Conservation (phyloP, 257 asterid genomes). For the Solanum chiquidenum region DNA sequence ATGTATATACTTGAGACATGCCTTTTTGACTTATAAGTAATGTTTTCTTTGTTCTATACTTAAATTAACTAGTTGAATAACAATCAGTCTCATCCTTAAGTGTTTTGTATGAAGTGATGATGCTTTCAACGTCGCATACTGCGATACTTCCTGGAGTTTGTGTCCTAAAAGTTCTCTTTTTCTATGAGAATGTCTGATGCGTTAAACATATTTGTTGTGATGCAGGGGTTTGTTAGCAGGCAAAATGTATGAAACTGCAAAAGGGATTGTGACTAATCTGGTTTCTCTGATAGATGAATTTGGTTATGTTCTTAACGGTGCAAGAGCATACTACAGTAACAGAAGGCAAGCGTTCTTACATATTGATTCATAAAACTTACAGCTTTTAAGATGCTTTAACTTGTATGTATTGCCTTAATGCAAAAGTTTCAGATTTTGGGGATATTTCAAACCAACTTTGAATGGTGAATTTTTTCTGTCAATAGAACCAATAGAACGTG, state of each 20-base stretch:
- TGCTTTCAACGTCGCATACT: neutral
- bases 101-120: neutral
- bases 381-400: neutral
- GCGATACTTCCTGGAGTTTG: neutral
- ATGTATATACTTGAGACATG: neutral
- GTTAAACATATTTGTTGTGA: neutral
- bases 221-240: constrained; percentile 88
- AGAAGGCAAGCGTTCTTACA: constrained; percentile 44
- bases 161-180: neutral
- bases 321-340: constrained; percentile 81
- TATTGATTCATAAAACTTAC: neutral
- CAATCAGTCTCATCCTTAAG: neutral
- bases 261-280: constrained; percentile 80
- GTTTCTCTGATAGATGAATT: constrained; percentile 52
- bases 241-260: constrained; percentile 82
- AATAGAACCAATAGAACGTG: neutral
- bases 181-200: neutral
- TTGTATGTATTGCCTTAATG: neutral
- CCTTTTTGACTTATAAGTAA: neutral
- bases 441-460: neutral
- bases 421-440: neutral
- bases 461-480: neutral
- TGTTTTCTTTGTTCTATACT: neutral
- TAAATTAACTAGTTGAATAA: neutral
- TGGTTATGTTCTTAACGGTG: constrained; percentile 86